Evolutionary conservation across 2,329 filamentous ascomycete species (phyloP).

Genomic region (Zopfia rhizophila): DNA sequence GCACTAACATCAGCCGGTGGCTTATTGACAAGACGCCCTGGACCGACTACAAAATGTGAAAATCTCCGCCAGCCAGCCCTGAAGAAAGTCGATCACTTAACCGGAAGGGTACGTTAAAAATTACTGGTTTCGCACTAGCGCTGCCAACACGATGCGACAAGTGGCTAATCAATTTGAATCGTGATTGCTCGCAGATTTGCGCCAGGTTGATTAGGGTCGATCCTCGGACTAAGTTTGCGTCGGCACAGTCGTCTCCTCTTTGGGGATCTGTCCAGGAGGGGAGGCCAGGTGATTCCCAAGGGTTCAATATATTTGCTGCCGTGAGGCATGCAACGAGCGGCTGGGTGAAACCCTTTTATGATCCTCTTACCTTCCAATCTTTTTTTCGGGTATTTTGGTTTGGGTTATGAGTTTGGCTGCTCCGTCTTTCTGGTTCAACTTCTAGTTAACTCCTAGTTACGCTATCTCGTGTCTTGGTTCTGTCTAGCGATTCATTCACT

Average conservation of each 20-base stretch:
- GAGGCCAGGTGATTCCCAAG: slow-evolving; percentile 8
- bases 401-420: no score
- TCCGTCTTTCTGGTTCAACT: background rate
- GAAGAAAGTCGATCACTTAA: no score
- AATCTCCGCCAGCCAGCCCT: slow-evolving; percentile 1
- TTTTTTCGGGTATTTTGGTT: background rate
- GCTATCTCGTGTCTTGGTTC: background rate
- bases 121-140: no score
- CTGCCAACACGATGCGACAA: slow-evolving; percentile 10
- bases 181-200: slow-evolving; percentile 20
- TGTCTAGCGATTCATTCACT: background rate
- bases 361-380: no score
- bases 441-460: background rate
- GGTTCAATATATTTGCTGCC: slow-evolving; percentile 22
- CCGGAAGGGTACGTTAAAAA: no score
- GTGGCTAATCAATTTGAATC: slow-evolving; percentile 10
- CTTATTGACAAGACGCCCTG: slow-evolving; percentile 2
- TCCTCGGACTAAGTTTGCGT: slow-evolving; percentile 10
- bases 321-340: no score
- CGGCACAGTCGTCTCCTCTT: slow-evolving; percentile 6
- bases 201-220: slow-evolving; percentile 11
- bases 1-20: slow-evolving; percentile 10
- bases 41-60: slow-evolving; percentile 1
- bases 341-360: no score
- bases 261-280: background rate